These are phyloP conservation scores for Aquilaria yunnanensis DNA, from an alignment of 345 rosid genomes.

Conservation along the genomic window DNA sequence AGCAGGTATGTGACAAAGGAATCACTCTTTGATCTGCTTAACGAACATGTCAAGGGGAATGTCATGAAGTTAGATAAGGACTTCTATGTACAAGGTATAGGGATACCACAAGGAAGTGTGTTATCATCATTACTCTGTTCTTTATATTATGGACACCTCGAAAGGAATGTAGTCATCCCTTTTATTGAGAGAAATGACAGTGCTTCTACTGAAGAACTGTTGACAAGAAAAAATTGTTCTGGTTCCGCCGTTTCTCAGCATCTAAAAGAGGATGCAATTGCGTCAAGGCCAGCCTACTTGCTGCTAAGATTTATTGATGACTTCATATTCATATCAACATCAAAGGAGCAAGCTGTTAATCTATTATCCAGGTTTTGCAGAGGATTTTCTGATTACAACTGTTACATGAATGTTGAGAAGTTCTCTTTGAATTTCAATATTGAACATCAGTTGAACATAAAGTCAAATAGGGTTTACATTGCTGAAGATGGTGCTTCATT, in stretches of 20 bases:
- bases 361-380: slow-evolving; percentile 39
- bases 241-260: slow-evolving; percentile 8
- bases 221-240: slow-evolving; percentile 4
- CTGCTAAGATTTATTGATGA: slow-evolving; percentile 77
- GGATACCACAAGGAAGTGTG: slow-evolving; percentile 86
- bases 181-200: slow-evolving; percentile 38
- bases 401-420: slow-evolving; percentile 70
- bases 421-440: slow-evolving; percentile 55
- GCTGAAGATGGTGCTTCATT: slow-evolving; percentile 52
- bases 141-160: slow-evolving; percentile 72
- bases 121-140: slow-evolving; percentile 73
- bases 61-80: slow-evolving; percentile 41
- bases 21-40: slow-evolving; percentile 27
- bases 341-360: slow-evolving; percentile 52
- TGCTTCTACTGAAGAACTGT: slow-evolving; percentile 16
- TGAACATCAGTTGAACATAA: slow-evolving; percentile 24
- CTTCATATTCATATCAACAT: slow-evolving; percentile 71
- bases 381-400: slow-evolving; percentile 73
- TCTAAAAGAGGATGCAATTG: slow-evolving; percentile 14
- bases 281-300: slow-evolving; percentile 29
- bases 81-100: slow-evolving; percentile 54
- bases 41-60: slow-evolving; percentile 60
- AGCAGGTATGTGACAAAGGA: slow-evolving; percentile 25
- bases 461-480: slow-evolving; percentile 37
- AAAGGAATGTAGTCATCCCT: slow-evolving; percentile 59